A percentile compares a stretch with the other conserved stretches of the same genome.
Evolutionary conservation across 2,329 filamentous ascomycete species (phyloP).

Genomic region (Ophiostoma tasmaniense): DNA sequence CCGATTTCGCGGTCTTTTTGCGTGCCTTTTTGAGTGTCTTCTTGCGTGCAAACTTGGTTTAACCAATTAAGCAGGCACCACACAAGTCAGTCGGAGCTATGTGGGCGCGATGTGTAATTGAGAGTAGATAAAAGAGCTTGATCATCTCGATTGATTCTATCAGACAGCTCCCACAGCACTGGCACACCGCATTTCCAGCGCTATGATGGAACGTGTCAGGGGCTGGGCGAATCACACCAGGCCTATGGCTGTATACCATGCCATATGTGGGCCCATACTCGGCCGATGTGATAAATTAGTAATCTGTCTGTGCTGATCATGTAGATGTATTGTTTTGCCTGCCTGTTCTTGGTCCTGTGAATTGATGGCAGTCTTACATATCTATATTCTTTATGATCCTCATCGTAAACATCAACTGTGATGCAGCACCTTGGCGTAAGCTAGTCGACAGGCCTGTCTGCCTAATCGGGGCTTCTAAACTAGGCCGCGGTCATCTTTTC

Average conservation of each 20-base stretch:
- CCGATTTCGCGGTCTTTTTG: not conserved
- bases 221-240: not conserved
- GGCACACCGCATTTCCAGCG: not conserved
- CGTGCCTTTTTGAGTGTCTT: not conserved
- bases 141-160: not conserved
- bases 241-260: not conserved
- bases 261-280: not conserved
- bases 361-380: not conserved
- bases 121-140: not conserved
- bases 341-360: not conserved
- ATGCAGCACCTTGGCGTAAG: not conserved
- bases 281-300: not conserved
- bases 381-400: too few relatives aligned
- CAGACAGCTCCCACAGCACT: not conserved
- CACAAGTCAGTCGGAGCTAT: not conserved
- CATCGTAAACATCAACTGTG: not conserved
- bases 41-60: not conserved
- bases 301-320: not conserved
- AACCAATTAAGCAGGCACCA: not conserved
- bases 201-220: not conserved
- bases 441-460: not conserved
- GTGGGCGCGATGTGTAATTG: not conserved
- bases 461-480: not conserved
- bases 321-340: not conserved
- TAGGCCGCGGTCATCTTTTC: not conserved